Evolutionary conservation across 2,329 filamentous ascomycete genomes (phyloP), one percentile per base, ranked within the genome.

Genomic region (Arthrobotrys pseudoclavata): DNA sequence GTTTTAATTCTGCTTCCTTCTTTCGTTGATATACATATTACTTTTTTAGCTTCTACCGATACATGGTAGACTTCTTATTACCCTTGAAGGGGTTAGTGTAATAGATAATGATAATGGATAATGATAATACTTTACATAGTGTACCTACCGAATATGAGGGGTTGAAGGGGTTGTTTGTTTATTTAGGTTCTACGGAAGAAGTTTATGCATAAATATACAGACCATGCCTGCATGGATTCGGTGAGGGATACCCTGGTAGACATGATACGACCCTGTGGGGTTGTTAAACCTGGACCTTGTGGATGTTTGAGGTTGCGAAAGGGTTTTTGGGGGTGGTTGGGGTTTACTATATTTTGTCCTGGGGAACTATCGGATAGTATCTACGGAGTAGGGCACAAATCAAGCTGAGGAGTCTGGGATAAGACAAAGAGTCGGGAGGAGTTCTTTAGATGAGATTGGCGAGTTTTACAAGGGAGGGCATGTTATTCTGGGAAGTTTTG

Each of bases 71-170:
- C 18, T 15, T 15, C 15, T 24, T 50, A 24, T 50, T 22, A 29
- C 52, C 31, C 52, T 57, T 50, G 47, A 50, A 22, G 47, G 47
- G 29, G 24, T n/a, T n/a, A 48, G 22, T 48, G 1, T 63, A 47
- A 47, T 48, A 63, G 40, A 31, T 63, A 50, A 63, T 50, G 60
- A 47, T 63, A 63, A 50, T 50, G 60, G 37, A 63, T 63, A 63
- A 50, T 50, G 60, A 63, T 63, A 48, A 63, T 48, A 48, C 18
- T 15, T 31, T 1, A 34, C 15, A 45, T 1, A 45, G 4, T 12
- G 15, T 18, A 45, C n/a, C 15, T 24, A 47, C 37, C 12, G 29
- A 62, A 18, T 45, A 15, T n/a, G 20, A n/a, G 47, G 47, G 47
- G 47, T 10, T 29, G 50, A 24, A 53, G 50, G 50, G 50, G 24